These are phyloP conservation scores for Saccharomyces hybrid DNA, from an alignment of 1,139 yeast genomes.

Conservation along the genomic window DNA sequence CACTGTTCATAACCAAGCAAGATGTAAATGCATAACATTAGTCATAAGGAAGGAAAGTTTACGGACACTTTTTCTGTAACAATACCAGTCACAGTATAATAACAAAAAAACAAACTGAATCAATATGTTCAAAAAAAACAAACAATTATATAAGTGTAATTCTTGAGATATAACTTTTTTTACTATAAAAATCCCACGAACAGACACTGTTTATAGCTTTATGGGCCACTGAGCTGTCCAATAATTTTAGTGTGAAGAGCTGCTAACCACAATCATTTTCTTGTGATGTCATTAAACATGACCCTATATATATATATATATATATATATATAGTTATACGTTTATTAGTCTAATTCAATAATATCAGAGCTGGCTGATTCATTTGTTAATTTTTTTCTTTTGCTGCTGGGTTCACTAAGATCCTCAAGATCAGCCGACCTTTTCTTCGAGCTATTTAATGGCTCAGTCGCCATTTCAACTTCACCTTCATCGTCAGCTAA, in stretches of 20 bases:
- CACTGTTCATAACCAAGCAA: background rate
- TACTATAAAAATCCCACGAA: too few relatives aligned
- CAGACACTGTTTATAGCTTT: too few relatives aligned
- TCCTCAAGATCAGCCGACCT: background rate
- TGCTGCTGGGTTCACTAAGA: background rate
- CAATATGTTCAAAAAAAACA: too few relatives aligned
- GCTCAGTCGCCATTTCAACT: background rate
- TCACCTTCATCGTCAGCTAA: conserved; percentile 12
- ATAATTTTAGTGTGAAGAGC: too few relatives aligned
- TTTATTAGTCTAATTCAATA: background rate
- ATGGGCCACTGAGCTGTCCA: too few relatives aligned
- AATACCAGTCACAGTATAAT: background rate
- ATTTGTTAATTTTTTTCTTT: background rate
- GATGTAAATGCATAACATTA: background rate
- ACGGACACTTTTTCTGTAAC: background rate
- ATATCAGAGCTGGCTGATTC: background rate
- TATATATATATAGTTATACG: background rate
- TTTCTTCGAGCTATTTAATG: background rate
- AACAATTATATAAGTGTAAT: too few relatives aligned
- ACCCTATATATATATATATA: background rate
- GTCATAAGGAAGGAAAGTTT: background rate
- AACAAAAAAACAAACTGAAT: background rate
- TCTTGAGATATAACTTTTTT: too few relatives aligned
- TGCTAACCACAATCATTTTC: too few relatives aligned
- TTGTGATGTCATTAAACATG: background rate